These are phyloP conservation scores for Talaromyces sp. DNA, from an alignment of 2,329 filamentous ascomycete genomes.

Conservation along the genomic window DNA sequence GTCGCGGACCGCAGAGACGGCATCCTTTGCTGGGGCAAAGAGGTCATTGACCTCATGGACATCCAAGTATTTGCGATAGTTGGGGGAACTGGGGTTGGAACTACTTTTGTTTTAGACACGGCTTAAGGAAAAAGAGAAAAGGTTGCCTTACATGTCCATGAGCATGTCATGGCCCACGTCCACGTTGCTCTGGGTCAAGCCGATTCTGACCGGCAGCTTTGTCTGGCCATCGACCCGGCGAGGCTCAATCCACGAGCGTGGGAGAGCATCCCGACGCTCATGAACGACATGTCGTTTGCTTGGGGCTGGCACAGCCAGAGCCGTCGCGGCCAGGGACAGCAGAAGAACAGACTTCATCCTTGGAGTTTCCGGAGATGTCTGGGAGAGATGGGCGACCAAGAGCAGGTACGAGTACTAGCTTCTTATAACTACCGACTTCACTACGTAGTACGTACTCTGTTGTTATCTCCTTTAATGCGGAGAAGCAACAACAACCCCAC, in stretches of 20 bases:
- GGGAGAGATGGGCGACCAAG: background rate
- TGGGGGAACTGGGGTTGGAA: conserved; percentile 31
- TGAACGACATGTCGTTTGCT: conserved; percentile 22
- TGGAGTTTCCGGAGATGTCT: background rate
- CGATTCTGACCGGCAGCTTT: conserved; percentile 15
- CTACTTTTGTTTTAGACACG: conserved; percentile 13
- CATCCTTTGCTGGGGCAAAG: conserved; percentile 28
- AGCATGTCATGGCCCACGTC: conserved; percentile 23
- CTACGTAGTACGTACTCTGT: background rate
- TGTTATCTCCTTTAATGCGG: background rate
- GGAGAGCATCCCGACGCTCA: conserved; percentile 24
- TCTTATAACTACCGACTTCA: background rate
- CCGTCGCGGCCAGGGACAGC: conserved; percentile 15
- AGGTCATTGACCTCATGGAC: conserved; percentile 27
- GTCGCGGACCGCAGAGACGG: conserved; percentile 21
- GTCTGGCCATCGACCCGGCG: conserved; percentile 18
- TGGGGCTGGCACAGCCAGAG: conserved; percentile 18
- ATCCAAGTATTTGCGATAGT: conserved; percentile 30
- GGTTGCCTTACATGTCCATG: conserved; percentile 23
- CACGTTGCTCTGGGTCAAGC: conserved; percentile 20
- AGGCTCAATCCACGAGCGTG: conserved; percentile 21
- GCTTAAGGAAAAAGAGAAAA: background rate
- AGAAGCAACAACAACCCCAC: background rate
- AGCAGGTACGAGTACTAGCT: background rate
- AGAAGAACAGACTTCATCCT: conserved; percentile 21